A percentile compares a stretch with the other conserved stretches of the same genome.
phyloP scores from a whole-genome alignment of 164 flowering plant species.

The Protea cynaroides region DNA sequence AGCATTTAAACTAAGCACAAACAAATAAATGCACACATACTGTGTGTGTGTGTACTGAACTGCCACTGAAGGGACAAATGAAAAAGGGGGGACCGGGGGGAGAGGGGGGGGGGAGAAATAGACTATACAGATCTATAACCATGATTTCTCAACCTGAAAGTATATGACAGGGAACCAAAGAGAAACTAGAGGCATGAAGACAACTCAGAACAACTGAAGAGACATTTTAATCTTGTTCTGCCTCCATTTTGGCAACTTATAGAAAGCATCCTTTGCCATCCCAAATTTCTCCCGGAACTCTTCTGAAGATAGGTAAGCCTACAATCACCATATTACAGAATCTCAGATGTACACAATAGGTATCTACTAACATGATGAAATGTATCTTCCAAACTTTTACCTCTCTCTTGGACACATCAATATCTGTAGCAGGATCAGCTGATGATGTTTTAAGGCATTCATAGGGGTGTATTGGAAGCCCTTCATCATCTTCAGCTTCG shows the following conservation, averaged over 20 bases:
- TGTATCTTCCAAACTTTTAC: conserved; percentile 24
- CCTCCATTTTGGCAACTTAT: conserved; percentile 94
- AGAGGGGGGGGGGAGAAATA: conserved; percentile 7
- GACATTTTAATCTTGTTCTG: conserved; percentile 97
- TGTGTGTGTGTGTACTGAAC: not conserved
- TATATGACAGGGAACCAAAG: conserved; percentile 22
- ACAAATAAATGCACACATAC: too few relatives aligned
- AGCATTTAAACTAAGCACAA: conserved; percentile 2
- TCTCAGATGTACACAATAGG: conserved; percentile 5
- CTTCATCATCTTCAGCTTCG: conserved; percentile 86
- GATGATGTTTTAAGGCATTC: conserved; percentile 72
- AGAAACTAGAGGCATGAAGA: conserved; percentile 3
- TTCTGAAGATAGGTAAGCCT: conserved; percentile 77
- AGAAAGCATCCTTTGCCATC: conserved; percentile 79
- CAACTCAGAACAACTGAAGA: conserved; percentile 68
- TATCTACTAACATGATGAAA: not conserved
- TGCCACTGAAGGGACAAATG: not conserved
- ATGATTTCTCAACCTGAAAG: conserved; percentile 27
- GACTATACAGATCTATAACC: conserved; percentile 33
- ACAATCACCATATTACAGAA: conserved; percentile 19
- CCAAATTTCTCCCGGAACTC: conserved; percentile 91
- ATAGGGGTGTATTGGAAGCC: conserved; percentile 71
- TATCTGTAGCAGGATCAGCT: conserved; percentile 66
- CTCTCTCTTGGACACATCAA: conserved; percentile 96
- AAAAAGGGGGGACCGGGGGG: too few relatives aligned